Base-by-base conservation (phyloP, 768 basidiomycete genomes). In the Mycena crocata region DNA sequence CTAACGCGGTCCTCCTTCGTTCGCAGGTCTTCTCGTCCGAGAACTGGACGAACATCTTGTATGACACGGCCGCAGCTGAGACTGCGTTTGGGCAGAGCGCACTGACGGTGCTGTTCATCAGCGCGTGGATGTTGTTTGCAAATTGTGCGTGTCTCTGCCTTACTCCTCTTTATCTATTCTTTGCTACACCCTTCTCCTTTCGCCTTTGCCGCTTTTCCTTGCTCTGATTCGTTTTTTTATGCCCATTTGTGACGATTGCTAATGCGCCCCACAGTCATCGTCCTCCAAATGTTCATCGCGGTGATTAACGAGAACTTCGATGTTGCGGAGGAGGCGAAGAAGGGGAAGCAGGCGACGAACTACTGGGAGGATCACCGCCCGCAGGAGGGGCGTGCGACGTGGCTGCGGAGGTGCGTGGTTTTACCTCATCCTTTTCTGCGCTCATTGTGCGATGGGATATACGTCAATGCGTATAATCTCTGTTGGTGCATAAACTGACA, bases 221-320 rank as follows among this genome's bases (percentile, higher is more conserved):
- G n/a, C n/a, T n/a, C n/a, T n/a, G n/a, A n/a, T n/a, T n/a, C n/a
- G 44, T 37, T 17, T 45, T 50, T 61, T 30, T 64, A 13, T 35
- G 6, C 30, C 51, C 69, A 40, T 61, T 39, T 64, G 8, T 57
- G 21, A 19, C 46, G 24, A 30, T 55, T 34, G 31, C 30, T 37
- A 21, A 51, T 72, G 30, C 63, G 51, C 51, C n/a, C 10, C 57
- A 9, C 57, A 96, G 96, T 95, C 83, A 94, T 97, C 72, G 85
- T 97, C 12, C 77, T 97, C 52, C 95, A 97, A 75, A 92, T 98
- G 90, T 98, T 98, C 82, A 94, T 99, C 73, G 97, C 97, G 35
- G 95, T 97, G 48, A 95, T 98, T 83, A 94, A 96, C 73, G 95
- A 96, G 83, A 97, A 96, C 78, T 98, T 99, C 72, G 85, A 90